Conservation (phyloP, 805 yeast genomes). For the Lachancea thermotolerans region DNA sequence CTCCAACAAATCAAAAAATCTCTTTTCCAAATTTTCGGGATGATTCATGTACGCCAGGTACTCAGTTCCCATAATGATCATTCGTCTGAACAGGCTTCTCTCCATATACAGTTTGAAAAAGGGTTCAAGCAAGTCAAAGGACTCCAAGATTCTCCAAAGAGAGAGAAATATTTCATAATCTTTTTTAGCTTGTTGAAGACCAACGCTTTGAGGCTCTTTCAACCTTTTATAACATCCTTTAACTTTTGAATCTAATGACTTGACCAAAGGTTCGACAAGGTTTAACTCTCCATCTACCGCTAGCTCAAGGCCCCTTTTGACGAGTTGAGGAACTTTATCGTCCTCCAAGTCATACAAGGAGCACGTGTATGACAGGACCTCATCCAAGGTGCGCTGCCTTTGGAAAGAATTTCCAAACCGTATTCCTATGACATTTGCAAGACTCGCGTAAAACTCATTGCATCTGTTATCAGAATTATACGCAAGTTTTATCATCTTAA, state of each 20-base stretch:
- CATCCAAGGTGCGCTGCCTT: not conserved
- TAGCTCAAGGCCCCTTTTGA: not conserved
- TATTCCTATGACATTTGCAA: not conserved
- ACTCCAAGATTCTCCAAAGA: not conserved
- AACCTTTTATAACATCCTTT: not conserved
- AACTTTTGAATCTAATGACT: conserved; percentile 9
- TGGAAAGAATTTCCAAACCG: not conserved
- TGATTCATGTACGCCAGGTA: conserved; percentile 2
- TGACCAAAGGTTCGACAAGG: conserved; percentile 14
- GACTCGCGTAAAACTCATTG: not conserved
- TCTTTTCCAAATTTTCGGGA: conserved; percentile 2
- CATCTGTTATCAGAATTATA: not conserved
- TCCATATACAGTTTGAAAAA: conserved; percentile 5
- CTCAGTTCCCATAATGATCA: conserved; percentile 4
- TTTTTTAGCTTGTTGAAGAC: not conserved
- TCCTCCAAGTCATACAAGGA: conserved; percentile 1
- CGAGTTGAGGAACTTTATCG: not conserved
- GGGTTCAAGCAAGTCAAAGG: conserved; percentile 3
- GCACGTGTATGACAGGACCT: not conserved
- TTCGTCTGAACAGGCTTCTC: conserved; percentile 4
- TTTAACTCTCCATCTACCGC: conserved; percentile 14
- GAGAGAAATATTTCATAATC: not conserved
- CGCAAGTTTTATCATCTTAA: not conserved
- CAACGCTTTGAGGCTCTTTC: not conserved
- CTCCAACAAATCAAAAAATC: not conserved